Base-by-base conservation (phyloP, 352 stramenopile species). In the Globisporangium iwayamae region DNA sequence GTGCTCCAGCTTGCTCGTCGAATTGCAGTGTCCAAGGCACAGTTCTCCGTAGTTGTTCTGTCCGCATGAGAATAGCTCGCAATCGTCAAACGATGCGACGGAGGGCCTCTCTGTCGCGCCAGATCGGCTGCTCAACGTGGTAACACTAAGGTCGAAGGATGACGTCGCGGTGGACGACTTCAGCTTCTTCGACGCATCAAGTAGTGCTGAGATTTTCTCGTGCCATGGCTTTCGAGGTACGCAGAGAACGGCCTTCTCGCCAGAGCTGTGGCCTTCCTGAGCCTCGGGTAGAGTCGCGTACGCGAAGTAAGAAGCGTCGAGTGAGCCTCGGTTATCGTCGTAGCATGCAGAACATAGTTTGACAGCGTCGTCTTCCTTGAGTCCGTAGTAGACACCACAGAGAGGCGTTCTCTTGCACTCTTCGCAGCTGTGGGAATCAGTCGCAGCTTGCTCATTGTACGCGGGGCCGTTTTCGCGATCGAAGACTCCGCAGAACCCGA, bases 11-110 rank as follows among this genome's bases (percentile, higher is more conserved):
- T 96, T 94, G 53, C 78, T 93, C 1, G 87, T 93, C 0, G 85
- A 93, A 60, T 96, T 94, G 66, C 87, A 96, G 55, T 96, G 85
- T 0, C 88, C 88, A 20, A 95, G 73, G 45, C 86, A 92, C 4
- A 96, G 70, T 56, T 96, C 88, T 10, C 88, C 88, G 58, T 96
- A 96, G 63, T 94, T 96, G 67, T 96, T 96, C 73, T 96, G 88
- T 0, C 88, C 88, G 36, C 86, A 96, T 0, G 87, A 92, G 68
- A 94, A 96, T 4, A 96, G 67, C 41, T 96, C 84, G 28, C 86
- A 93, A 63, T 94, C 83, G n/a, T 94, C 87, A 62, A 81, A 95
- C 55, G 73, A 78, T 4, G 63, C 25, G 13, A 45, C 67, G 34
- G 67, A 30, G 65, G 39, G 58, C 28, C 25, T 68, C 22, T 48